Percentiles rank a stretch among this genome's conserved stretches.
phyloP scores from a whole-genome alignment of 352 stramenopile species.

The Phytophthora citrophthora region DNA sequence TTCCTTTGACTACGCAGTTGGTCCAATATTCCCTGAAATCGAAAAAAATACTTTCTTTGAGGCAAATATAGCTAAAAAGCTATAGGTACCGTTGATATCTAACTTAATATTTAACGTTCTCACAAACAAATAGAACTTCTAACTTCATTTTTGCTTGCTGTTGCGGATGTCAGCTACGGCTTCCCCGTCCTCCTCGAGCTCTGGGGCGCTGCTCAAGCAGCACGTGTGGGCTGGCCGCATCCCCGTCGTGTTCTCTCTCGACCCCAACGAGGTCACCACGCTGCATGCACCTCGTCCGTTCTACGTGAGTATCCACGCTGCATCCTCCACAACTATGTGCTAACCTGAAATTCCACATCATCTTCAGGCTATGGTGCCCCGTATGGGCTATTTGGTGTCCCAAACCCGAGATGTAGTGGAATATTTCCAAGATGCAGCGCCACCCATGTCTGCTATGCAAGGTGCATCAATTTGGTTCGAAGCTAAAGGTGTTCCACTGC shows the following conservation, averaged over 20 bases:
- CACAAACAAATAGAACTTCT: not conserved
- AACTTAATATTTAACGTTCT: too few relatives aligned
- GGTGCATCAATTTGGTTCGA: slow-evolving; percentile 78
- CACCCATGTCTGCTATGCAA: slow-evolving; percentile 62
- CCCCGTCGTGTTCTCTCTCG: slow-evolving; percentile 80
- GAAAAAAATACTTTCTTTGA: too few relatives aligned
- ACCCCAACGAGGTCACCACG: slow-evolving; percentile 80
- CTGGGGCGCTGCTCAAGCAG: slow-evolving; percentile 23
- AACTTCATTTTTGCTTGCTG: not conserved
- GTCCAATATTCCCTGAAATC: too few relatives aligned
- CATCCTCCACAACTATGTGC: not conserved
- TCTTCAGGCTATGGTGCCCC: slow-evolving; percentile 78
- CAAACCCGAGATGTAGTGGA: slow-evolving; percentile 79
- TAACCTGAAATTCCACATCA: not conserved
- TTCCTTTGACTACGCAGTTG: too few relatives aligned
- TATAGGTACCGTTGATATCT: too few relatives aligned
- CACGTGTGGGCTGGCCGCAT: slow-evolving; percentile 70
- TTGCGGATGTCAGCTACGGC: slow-evolving; percentile 11
- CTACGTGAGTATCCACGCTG: slow-evolving; percentile 57
- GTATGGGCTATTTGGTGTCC: slow-evolving; percentile 80
- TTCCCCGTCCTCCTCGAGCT: slow-evolving; percentile 4
- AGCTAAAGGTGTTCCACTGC: slow-evolving; percentile 58
- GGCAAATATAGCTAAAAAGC: too few relatives aligned
- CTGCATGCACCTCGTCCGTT: slow-evolving; percentile 79
- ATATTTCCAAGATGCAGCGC: slow-evolving; percentile 79